Conservation (phyloP, 2,329 filamentous ascomycete genomes). For the Alternaria sp. region DNA sequence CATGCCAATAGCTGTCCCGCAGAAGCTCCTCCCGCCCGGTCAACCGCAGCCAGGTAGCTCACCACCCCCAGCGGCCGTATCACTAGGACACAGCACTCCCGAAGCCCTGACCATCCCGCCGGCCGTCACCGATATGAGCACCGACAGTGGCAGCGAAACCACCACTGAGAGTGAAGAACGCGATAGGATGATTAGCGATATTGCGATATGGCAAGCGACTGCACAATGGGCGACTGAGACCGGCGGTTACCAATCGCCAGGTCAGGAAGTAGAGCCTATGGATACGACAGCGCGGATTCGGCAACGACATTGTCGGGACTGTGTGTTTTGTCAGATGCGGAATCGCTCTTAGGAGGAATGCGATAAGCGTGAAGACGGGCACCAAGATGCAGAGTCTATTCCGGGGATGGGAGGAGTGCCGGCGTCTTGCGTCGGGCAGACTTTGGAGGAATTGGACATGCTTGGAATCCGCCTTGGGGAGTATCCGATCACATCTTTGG, state of each 20-base stretch:
- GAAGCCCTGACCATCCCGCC: neutral
- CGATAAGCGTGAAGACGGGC: accelerated
- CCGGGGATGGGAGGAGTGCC: no score
- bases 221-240: neutral
- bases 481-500: neutral
- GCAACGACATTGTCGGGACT: constrained; percentile 11
- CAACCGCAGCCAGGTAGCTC: neutral
- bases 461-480: neutral
- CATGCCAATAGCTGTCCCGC: neutral
- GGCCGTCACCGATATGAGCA: neutral
- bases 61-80: neutral
- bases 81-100: neutral
- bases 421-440: neutral
- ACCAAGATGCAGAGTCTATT: neutral
- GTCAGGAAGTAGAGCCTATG: neutral
- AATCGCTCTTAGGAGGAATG: neutral
- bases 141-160: neutral
- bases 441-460: neutral
- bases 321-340: constrained; percentile 17
- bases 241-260: neutral
- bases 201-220: neutral
- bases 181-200: neutral
- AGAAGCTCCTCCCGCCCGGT: neutral
- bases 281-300: constrained; percentile 11
- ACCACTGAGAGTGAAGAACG: neutral